Conservation (phyloP, 306 rosid genomes). For the Purshia tridentata region DNA sequence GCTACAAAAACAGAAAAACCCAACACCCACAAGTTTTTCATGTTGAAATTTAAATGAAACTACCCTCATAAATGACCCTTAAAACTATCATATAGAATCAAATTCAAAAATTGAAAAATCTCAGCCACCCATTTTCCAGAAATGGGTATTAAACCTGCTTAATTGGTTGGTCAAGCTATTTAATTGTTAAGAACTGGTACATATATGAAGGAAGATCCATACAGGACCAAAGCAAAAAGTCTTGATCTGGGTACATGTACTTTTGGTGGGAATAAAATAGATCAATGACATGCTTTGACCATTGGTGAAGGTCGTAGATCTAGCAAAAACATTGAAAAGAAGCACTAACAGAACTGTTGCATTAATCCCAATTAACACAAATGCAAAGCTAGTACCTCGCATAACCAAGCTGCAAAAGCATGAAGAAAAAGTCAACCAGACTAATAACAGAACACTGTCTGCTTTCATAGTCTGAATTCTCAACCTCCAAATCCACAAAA, state of each 20-base stretch:
- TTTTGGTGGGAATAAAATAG: not conserved
- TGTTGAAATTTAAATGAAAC: not conserved
- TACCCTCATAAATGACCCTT: not conserved
- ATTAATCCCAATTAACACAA: not conserved
- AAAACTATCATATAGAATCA: not conserved
- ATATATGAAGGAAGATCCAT: too few relatives aligned
- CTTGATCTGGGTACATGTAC: not conserved
- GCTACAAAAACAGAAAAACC: not conserved
- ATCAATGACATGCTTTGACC: not conserved
- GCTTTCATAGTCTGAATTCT: not conserved
- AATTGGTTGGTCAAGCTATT: not conserved
- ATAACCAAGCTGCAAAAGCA: not conserved
- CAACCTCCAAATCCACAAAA: not conserved
- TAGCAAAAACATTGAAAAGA: not conserved
- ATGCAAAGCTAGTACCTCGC: not conserved
- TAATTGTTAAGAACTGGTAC: not conserved
- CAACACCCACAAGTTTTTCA: not conserved
- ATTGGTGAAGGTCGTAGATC: not conserved
- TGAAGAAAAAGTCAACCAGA: conserved; percentile 9
- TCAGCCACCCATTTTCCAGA: not conserved
- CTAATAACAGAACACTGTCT: not conserved
- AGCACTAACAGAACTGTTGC: not conserved
- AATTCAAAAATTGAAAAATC: not conserved
- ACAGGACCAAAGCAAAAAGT: not conserved
- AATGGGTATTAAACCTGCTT: not conserved